phyloP scores from a whole-genome alignment of 257 asterid species.

The Rehmannia glutinosa region DNA sequence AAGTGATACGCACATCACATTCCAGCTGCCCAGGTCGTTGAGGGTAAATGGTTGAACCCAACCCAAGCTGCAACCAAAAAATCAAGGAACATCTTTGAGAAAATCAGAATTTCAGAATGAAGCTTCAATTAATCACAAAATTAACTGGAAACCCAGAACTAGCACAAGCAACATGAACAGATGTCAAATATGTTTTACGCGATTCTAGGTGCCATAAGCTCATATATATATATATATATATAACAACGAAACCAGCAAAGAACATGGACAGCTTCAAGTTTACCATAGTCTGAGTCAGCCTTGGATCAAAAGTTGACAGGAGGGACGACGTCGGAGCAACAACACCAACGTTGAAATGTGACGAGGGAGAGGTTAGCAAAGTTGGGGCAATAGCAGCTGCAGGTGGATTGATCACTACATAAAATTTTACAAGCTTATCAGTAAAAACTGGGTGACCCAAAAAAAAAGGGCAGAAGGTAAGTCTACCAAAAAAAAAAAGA shows the following conservation, averaged over 20 bases:
- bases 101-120: slow-evolving; percentile 5
- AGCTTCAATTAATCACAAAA: background rate
- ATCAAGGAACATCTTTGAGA: slow-evolving; percentile 20
- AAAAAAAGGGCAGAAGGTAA: slow-evolving; percentile 1
- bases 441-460: slow-evolving; percentile 7
- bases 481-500: no score
- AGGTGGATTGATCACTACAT: slow-evolving; percentile 37
- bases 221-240: background rate
- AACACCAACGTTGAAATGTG: slow-evolving; percentile 59
- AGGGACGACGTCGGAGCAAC: slow-evolving; percentile 67
- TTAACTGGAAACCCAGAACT: background rate
- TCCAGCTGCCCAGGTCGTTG: slow-evolving; percentile 92
- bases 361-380: slow-evolving; percentile 61
- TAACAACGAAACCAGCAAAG: background rate
- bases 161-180: background rate
- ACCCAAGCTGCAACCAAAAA: slow-evolving; percentile 68
- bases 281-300: slow-evolving; percentile 72
- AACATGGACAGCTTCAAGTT: slow-evolving; percentile 9
- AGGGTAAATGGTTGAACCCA: slow-evolving; percentile 57
- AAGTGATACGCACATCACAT: slow-evolving; percentile 72
- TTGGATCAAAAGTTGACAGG: slow-evolving; percentile 63
- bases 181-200: slow-evolving; percentile 11
- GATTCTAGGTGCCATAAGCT: slow-evolving; percentile 5
- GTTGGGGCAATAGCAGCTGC: slow-evolving; percentile 58
- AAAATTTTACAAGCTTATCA: slow-evolving; percentile 3